Conservation (phyloP, 2,329 filamentous ascomycete species). For the Stagonosporopsis cucurbitacearum region DNA sequence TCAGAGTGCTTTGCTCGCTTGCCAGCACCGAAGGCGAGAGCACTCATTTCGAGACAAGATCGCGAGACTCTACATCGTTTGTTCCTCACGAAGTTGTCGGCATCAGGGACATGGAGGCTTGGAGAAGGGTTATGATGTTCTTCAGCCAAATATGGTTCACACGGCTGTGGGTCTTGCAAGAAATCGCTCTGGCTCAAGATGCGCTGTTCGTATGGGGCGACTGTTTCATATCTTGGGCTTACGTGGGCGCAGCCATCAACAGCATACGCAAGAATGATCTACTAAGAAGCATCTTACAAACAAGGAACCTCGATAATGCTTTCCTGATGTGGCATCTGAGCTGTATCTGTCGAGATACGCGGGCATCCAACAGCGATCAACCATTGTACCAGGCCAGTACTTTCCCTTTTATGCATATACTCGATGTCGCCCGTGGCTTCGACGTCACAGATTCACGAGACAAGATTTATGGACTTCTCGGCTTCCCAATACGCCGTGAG, state of each 20-base stretch:
- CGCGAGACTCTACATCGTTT: background rate
- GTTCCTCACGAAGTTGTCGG: background rate
- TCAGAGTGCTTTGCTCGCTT: background rate
- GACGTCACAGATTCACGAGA: constrained; percentile 25
- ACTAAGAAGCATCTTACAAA: constrained; percentile 6
- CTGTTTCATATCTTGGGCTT: constrained; percentile 17
- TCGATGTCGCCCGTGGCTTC: constrained; percentile 21
- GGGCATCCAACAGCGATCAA: background rate
- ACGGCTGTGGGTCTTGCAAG: constrained; percentile 19
- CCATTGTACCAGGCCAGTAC: background rate
- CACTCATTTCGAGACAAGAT: background rate
- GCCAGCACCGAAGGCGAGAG: background rate
- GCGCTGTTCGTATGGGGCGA: constrained; percentile 24
- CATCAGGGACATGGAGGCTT: background rate
- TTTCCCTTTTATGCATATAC: constrained; percentile 22
- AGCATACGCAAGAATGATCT: constrained; percentile 2
- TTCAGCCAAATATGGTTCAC: constrained; percentile 14
- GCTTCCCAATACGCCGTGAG: constrained; percentile 8
- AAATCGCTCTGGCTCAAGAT: constrained; percentile 20
- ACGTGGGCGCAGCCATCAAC: constrained; percentile 17
- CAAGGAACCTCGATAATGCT: constrained; percentile 21
- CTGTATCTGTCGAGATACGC: background rate
- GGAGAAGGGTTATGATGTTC: constrained; percentile 4
- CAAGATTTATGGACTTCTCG: constrained; percentile 29
- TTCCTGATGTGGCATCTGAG: constrained; percentile 20